phyloP scores from a whole-genome alignment of 148 eudicot genomes.

The Spergularia marina region DNA sequence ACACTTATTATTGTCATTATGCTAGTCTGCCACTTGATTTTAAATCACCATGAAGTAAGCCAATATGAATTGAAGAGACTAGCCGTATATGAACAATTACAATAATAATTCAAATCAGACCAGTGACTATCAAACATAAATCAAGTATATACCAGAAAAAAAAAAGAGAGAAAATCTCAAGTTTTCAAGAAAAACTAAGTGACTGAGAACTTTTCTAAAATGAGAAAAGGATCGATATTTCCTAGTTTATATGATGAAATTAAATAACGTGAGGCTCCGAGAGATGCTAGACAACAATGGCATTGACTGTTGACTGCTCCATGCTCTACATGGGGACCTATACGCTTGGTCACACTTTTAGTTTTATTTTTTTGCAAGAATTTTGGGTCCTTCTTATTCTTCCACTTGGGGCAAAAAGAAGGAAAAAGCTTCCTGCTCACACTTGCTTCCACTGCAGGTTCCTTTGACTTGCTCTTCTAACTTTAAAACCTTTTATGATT shows the following conservation, averaged over 20 bases:
- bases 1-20: background rate
- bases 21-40: no score
- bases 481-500: background rate
- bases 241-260: no score
- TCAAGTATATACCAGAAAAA: background rate
- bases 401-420: background rate
- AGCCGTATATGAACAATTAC: no score
- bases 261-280: no score
- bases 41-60: background rate
- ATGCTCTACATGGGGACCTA: constrained; percentile 5
- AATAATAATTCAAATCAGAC: background rate
- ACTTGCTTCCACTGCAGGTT: background rate
- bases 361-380: no score
- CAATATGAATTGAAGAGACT: background rate
- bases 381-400: background rate
- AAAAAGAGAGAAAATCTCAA: background rate
- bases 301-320: background rate
- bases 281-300: background rate
- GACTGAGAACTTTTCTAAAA: background rate
- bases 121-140: background rate
- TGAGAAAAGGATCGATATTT: no score
- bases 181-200: background rate
- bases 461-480: background rate
- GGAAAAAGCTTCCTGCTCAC: background rate
- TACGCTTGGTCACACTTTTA: background rate